Evolutionary conservation across 768 basidiomycete species (phyloP).

Genomic region (Cyclocybe aegerita): DNA sequence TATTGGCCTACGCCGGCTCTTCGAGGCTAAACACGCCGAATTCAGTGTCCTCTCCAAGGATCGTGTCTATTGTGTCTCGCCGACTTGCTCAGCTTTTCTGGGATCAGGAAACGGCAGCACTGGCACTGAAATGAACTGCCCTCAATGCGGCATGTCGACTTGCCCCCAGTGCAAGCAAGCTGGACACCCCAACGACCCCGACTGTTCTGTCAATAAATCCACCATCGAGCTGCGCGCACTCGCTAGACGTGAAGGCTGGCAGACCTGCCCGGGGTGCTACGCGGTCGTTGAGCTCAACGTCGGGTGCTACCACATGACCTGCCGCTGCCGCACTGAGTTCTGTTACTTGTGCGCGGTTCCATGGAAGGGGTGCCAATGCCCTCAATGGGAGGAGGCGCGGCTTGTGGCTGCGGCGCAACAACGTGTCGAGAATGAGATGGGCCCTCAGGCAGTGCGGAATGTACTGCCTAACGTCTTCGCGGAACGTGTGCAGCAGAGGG

Average conservation of each 20-base stretch:
- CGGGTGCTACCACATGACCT: conserved; percentile 70
- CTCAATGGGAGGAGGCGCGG: conserved; percentile 61
- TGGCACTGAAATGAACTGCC: conserved; percentile 31
- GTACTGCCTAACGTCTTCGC: conserved; percentile 28
- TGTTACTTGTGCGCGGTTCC: conserved; percentile 62
- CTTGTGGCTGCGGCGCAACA: conserved; percentile 41
- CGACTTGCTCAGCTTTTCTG: conserved; percentile 54
- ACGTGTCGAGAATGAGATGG: conserved; percentile 41
- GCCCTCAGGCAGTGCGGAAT: conserved; percentile 17
- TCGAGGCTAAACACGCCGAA: conserved; percentile 44
- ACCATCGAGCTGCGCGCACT: conserved; percentile 43
- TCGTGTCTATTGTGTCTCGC: conserved; percentile 51
- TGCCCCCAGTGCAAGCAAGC: conserved; percentile 51
- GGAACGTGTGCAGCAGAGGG: conserved; percentile 30
- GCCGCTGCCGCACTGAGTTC: conserved; percentile 56
- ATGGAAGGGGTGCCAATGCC: conserved; percentile 65
- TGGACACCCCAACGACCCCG: conserved; percentile 34
- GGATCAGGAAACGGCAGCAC: conserved; percentile 31
- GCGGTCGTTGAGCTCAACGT: conserved; percentile 53
- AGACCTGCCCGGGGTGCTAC: conserved; percentile 61
- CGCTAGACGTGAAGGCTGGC: conserved; percentile 49
- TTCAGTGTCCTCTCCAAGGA: conserved; percentile 38
- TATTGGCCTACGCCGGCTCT: conserved; percentile 22
- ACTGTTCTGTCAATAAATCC: conserved; percentile 43
- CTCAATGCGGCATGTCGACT: conserved; percentile 33